Evolutionary conservation across 2,329 filamentous ascomycete genomes (phyloP), one percentile per base, ranked within the genome.

Genomic region (Zasmidium angulare): DNA sequence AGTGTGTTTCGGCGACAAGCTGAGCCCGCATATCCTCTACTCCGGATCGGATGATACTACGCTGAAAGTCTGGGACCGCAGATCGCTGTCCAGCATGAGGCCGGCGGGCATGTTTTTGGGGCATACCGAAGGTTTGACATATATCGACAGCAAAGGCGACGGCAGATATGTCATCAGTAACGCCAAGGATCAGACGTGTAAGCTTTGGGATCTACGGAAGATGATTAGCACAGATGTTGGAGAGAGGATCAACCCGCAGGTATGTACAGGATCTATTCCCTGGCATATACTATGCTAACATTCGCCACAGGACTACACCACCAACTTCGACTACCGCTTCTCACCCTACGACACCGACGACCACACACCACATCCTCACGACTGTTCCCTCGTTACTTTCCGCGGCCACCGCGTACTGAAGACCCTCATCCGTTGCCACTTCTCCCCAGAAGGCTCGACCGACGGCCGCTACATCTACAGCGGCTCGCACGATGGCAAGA

Each of bases 161-260:
- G 86, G 87, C 1, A 85, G 93, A 58, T 98, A 98, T 73, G 89
- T 98, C 9, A 84, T 99, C 23, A 93, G 89, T 66, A 99, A 99
- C 69, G 91, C 87, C 62, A 99, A 98, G 72, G 95, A 99, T 71
- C 95, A 98, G 75, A 93, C 88, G 46, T 96, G 96, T 86, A 98
- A 98, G 76, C 82, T 99, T 0, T 99, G 95, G 95, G 95, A 99
- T 74, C 74, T 97, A 57, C 84, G 93, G 53, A 96, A 90, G 82
- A 93, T 92, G 82, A 90, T 95, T 81, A 86, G 86, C 3, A 88
- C 89, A 0, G 82, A 87, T 31, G 79, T 82, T 54, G 89, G 86
- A 60, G 79, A 82, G 49, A 75, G 79, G 29, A 77, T 86, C 55
- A 80, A 86, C 61, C 81, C 84, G 29, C 64, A 68, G 63, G 70